A percentile compares a stretch with the other conserved stretches of the same genome.
These are phyloP conservation scores for Aspergillus tanneri DNA, from an alignment of 2,329 filamentous ascomycete genomes.

Conservation along the genomic window DNA sequence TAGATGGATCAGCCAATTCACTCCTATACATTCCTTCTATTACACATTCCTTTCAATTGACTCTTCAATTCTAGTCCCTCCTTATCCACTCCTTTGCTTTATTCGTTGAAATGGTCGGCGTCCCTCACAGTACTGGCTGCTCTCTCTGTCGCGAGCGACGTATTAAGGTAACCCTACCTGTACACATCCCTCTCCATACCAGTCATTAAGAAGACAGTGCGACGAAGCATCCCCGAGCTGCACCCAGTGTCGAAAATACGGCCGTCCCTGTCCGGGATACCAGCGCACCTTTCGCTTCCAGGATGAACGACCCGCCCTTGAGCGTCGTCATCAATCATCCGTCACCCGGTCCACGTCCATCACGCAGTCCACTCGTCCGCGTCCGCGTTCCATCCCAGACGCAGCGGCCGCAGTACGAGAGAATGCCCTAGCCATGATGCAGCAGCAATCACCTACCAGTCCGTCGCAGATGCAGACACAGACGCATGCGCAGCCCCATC, in stretches of 20 bases:
- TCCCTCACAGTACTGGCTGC: conserved; percentile 45
- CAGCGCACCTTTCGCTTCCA: conserved; percentile 37
- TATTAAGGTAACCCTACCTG: conserved; percentile 33
- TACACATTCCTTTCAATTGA: background rate
- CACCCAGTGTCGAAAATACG: conserved; percentile 39
- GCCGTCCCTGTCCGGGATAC: conserved; percentile 39
- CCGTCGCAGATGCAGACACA: background rate
- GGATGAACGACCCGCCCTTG: conserved; percentile 38
- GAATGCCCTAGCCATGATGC: conserved; percentile 29
- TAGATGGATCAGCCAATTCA: too few species aligned
- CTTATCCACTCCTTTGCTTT: too few species aligned
- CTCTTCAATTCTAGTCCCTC: background rate
- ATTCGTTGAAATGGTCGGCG: conserved; percentile 37
- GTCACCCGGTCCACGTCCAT: conserved; percentile 1
- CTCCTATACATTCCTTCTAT: background rate
- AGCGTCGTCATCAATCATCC: conserved; percentile 26
- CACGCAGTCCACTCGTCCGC: background rate
- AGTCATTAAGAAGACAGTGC: conserved; percentile 33
- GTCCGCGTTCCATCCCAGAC: background rate
- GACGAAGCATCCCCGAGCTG: conserved; percentile 46
- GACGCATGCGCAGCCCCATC: conserved; percentile 19
- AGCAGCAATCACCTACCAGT: conserved; percentile 3
- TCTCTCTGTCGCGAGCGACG: conserved; percentile 41
- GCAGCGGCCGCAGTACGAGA: conserved; percentile 21
- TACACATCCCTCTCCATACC: background rate